Base-by-base conservation (phyloP, 1,139 yeast genomes). In the Kodamaea plutei region DNA sequence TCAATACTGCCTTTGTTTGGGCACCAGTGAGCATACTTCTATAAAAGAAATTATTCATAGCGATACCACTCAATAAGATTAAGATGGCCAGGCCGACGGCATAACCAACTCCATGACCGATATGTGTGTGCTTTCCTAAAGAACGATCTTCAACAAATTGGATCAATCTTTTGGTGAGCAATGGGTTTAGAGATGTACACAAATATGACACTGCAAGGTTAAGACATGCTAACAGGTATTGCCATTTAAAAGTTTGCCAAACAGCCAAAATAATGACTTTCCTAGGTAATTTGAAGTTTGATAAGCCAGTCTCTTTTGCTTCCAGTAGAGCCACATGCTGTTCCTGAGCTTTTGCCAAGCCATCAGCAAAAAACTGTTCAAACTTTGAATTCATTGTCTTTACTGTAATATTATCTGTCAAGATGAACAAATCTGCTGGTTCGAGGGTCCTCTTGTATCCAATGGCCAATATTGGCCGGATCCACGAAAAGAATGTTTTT, bases 1-100 rank as follows among this genome's bases (percentile, higher is more conserved):
- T 62, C 31, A 63, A 47, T 2, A 61, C 57, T 1, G 62, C 62
- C 35, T 58, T 61, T 3, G 49, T 50, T 36, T 53, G 52, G 5
- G 63, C 61, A 20, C 68, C 56, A 6, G 60, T 69, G 43, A 76
- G 54, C 54, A 72, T 69, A 8, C 87, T 64, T 25, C 65, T 62
- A 42, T 79, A 76, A 45, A 82, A 74, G 49, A 68, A 77, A 46
- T 80, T 84, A 47, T 81, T 79, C 37, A 76, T 60, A 13, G 67
- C 49, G n/a, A 79, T 39, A 33, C 82, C 77, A 22, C 33, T 29
- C 8, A 54, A 22, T 12, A 57, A 39, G 14, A 59, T 46, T 28
- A 64, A 22, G 10, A 37, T 22, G 8, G 54, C 35, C 4, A 48
- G 34, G 11, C 60, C 59, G 23, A 56, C 32, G 9, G 58, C 50